Evolutionary conservation across 2,329 filamentous ascomycete species (phyloP).

Genomic region (Pyricularia grisea): DNA sequence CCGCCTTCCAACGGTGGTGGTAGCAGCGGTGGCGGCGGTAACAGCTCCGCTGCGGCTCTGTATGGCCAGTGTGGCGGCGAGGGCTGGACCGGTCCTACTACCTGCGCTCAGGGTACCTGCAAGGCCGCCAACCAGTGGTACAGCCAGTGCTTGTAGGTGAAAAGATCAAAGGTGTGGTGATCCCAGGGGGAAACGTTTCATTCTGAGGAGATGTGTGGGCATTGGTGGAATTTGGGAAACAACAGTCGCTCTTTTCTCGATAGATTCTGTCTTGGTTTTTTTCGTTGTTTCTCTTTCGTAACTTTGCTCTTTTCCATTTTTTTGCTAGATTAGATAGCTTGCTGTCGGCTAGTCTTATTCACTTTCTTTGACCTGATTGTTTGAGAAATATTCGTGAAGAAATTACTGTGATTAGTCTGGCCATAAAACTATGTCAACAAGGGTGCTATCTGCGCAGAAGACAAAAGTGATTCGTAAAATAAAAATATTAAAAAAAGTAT

Average conservation of each 20-base stretch:
- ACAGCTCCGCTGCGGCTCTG: not conserved
- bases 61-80: conserved; percentile 1
- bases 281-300: not conserved
- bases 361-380: no score
- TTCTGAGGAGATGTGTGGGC: not conserved
- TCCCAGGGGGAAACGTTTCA: not conserved
- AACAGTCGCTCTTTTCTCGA: not conserved
- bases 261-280: not conserved
- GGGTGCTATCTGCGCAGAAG: no score
- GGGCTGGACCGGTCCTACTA: not conserved
- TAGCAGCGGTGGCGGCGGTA: not conserved
- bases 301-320: no score
- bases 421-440: no score
- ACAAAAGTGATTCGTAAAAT: no score
- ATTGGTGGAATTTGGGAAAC: not conserved
- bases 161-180: not conserved
- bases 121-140: not conserved
- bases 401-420: no score
- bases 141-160: conserved; percentile 1
- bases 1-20: not conserved
- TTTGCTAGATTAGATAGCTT: not conserved
- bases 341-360: not conserved
- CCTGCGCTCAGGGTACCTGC: not conserved
- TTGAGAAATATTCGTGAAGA: no score
- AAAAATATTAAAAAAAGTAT: no score